Conservation (phyloP, 2,329 filamentous ascomycete genomes). For the Davidsoniella eucalypti region DNA sequence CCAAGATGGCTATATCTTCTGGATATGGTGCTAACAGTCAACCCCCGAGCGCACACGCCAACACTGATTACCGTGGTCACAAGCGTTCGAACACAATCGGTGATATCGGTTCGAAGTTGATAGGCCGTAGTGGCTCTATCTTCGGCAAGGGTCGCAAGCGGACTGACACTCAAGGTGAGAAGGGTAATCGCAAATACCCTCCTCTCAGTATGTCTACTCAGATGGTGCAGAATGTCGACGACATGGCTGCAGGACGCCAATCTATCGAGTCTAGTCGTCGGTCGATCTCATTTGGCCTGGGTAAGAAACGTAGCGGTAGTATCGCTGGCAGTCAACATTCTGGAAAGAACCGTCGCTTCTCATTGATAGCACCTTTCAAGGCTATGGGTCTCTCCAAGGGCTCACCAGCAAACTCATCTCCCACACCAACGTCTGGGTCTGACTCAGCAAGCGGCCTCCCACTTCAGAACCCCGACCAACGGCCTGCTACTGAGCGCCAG, state of each 20-base stretch:
- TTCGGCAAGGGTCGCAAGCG: constrained; percentile 44
- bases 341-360: constrained; percentile 52
- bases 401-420: constrained; percentile 22
- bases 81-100: constrained; percentile 61
- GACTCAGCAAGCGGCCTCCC: constrained; percentile 37
- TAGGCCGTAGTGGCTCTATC: constrained; percentile 68
- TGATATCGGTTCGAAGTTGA: constrained; percentile 67
- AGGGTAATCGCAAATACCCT: constrained; percentile 54
- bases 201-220: constrained; percentile 74
- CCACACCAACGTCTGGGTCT: constrained; percentile 29
- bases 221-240: constrained; percentile 15
- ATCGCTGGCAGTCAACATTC: constrained; percentile 40
- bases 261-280: constrained; percentile 59
- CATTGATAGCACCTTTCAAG: constrained; percentile 45
- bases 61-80: constrained; percentile 35
- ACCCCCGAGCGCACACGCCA: constrained; percentile 18
- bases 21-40: constrained; percentile 41
- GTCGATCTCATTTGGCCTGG: constrained; percentile 52
- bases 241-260: constrained; percentile 38
- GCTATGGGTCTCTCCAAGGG: constrained; percentile 41
- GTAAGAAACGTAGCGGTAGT: constrained; percentile 55
- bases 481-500: neutral
- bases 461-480: constrained; percentile 26
- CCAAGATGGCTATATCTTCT: constrained; percentile 41
- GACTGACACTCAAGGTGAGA: constrained; percentile 23